phyloP scores from a whole-genome alignment of 257 asterid species.

The Craterostigma plantagineum region DNA sequence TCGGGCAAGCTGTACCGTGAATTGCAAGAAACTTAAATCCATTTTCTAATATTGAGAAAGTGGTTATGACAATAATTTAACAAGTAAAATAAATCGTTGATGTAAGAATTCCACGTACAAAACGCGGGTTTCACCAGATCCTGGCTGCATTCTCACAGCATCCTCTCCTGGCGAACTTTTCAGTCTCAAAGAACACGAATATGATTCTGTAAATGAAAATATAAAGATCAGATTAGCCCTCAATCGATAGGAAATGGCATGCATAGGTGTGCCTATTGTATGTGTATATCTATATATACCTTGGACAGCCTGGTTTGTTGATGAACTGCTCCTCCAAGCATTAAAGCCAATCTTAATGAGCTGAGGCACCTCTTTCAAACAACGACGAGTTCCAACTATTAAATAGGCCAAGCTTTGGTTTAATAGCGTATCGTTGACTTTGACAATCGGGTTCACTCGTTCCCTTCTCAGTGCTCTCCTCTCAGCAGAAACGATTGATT shows the following conservation, averaged over 20 bases:
- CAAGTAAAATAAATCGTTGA: constrained; percentile 3
- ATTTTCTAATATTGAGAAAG: no score
- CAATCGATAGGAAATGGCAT: no score
- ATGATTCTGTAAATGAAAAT: constrained; percentile 36
- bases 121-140: constrained; percentile 82
- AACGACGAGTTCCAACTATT: constrained; percentile 51
- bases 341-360: constrained; percentile 49
- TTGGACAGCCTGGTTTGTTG: constrained; percentile 48
- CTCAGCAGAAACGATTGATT: constrained; percentile 57
- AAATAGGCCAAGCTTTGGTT: constrained; percentile 48
- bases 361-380: constrained; percentile 62
- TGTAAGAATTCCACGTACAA: constrained; percentile 42
- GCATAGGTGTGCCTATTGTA: no score
- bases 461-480: constrained; percentile 40
- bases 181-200: constrained; percentile 61
- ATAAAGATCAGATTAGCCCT: no score
- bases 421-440: constrained; percentile 39
- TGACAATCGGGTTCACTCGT: constrained; percentile 31
- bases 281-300: no score
- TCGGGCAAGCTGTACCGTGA: constrained; percentile 67
- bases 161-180: constrained; percentile 78
- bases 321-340: constrained; percentile 55
- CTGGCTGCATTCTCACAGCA: constrained; percentile 78
- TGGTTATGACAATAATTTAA: neutral
- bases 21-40: constrained; percentile 2